Conservation (phyloP, 2,329 filamentous ascomycete genomes). For the Penicillium fuscoglaucum region DNA sequence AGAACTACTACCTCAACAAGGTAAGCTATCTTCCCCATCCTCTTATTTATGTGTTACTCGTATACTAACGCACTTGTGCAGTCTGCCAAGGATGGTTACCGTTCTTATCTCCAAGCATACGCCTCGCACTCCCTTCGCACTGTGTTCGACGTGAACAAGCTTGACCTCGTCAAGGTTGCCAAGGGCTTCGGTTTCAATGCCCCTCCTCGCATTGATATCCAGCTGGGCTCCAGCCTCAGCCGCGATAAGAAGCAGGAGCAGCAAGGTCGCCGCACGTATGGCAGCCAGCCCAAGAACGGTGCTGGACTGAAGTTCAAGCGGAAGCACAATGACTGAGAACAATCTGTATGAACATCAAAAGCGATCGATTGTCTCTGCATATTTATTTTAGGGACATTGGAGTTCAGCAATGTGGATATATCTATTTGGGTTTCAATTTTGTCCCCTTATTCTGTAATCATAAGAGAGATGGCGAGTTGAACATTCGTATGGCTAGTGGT, state of each 20-base stretch:
- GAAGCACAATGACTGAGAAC: slow-evolving; percentile 40
- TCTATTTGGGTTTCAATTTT: slow-evolving; percentile 24
- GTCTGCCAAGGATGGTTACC: slow-evolving; percentile 72
- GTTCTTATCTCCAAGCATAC: slow-evolving; percentile 92
- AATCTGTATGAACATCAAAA: slow-evolving; percentile 25
- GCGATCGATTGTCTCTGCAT: slow-evolving; percentile 27
- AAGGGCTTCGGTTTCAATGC: slow-evolving; percentile 79
- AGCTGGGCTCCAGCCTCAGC: slow-evolving; percentile 73
- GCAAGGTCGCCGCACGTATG: slow-evolving; percentile 68
- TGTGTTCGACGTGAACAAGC: slow-evolving; percentile 81
- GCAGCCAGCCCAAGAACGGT: slow-evolving; percentile 66
- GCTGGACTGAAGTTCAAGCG: slow-evolving; percentile 61
- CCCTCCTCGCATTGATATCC: slow-evolving; percentile 77
- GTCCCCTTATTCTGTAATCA: not conserved
- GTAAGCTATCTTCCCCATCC: slow-evolving; percentile 37
- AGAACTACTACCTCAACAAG: slow-evolving; percentile 98
- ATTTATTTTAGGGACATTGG: slow-evolving; percentile 23
- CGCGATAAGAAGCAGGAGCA: slow-evolving; percentile 65
- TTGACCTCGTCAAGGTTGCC: slow-evolving; percentile 79
- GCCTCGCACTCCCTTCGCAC: slow-evolving; percentile 78
- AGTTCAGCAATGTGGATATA: slow-evolving; percentile 31
- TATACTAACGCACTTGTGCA: slow-evolving; percentile 28
- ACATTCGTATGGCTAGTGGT: not conserved
- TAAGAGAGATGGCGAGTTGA: not conserved
- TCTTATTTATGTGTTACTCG: not conserved